Evolutionary conservation across 768 basidiomycete species (phyloP), one percentile per base, ranked within the genome.

Genomic region (Myochromella boudieri): DNA sequence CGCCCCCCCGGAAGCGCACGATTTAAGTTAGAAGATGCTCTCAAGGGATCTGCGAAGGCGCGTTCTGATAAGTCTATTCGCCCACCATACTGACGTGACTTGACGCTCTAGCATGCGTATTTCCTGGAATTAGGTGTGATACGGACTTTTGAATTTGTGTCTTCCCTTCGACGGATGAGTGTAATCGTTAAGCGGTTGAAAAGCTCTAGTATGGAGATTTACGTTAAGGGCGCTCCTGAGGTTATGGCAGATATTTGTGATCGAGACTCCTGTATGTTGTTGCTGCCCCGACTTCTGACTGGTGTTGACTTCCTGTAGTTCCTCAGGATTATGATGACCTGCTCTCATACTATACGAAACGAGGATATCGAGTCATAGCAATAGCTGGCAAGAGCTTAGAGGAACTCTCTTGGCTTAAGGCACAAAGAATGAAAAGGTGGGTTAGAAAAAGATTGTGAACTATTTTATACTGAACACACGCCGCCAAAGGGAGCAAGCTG

Each of bases 171-270:
- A 21, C 74, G 97, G 42, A 99, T 99, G 95, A 97, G 95, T 53
- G 97, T 99, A 21, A 82, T 99, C 42, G 95, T 97, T 58, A 99
- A 97, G 65, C 78, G 92, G 42, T 77, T 99, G 43, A 97, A 88
- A 65, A 95, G 95, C 54, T 81, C 68, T 43, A 92, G 89, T 63
- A 97, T 99, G 93, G 97, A 99, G 62, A 77, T 97, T 9, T 98
- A 98, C 61, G 94, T 95, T 58, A 99, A 99, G 62, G 97, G 97
- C n/a, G 97, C 97, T 1, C 97, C 97, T 0, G 97, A 99, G 66
- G 92, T 97, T 46, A 98, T 99, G 95, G 65, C 69, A 6, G 94
- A 95, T 32, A 97, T 99, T 46, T 99, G 97, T 63, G 88, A 94
- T 44, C 84, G 76, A 51, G 81, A 87, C 42, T 90, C 95, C n/a